These are phyloP conservation scores for Aegilops umbellulata DNA, from an alignment of 176 grass and related monocot genomes.

Conservation along the genomic window DNA sequence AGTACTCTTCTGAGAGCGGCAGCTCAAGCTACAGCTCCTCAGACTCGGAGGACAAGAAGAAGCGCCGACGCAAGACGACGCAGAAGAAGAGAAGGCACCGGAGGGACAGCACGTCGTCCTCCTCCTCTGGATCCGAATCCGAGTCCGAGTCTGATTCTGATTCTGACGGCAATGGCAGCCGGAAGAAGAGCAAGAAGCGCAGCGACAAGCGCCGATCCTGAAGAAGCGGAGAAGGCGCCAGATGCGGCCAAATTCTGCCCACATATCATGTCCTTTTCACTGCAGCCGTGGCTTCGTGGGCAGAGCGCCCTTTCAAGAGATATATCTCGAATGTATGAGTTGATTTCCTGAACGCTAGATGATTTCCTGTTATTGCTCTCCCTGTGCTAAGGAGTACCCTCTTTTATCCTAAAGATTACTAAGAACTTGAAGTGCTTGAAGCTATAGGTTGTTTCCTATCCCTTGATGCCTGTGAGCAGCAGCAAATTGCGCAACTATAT, in stretches of 20 bases:
- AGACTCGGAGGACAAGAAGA: constrained; percentile 17
- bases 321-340: background rate
- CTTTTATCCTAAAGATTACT: background rate
- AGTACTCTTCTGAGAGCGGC: constrained; percentile 57
- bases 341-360: background rate
- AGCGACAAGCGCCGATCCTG: background rate
- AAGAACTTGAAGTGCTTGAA: background rate
- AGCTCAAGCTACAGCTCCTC: constrained; percentile 75
- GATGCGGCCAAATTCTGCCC: background rate
- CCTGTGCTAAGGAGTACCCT: background rate
- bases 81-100: constrained; percentile 15
- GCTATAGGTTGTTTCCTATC: background rate
- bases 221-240: background rate
- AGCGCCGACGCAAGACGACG: constrained; percentile 3
- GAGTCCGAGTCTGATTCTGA: background rate
- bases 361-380: background rate
- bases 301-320: background rate
- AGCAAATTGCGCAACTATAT: background rate
- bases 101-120: background rate
- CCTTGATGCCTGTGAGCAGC: background rate
- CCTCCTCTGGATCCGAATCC: background rate
- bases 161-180: background rate
- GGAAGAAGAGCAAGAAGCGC: background rate
- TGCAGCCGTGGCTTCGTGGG: background rate
- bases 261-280: background rate